Evolutionary conservation across 2,329 filamentous ascomycete species (phyloP).

Genomic region (Exserohilum rostratum): DNA sequence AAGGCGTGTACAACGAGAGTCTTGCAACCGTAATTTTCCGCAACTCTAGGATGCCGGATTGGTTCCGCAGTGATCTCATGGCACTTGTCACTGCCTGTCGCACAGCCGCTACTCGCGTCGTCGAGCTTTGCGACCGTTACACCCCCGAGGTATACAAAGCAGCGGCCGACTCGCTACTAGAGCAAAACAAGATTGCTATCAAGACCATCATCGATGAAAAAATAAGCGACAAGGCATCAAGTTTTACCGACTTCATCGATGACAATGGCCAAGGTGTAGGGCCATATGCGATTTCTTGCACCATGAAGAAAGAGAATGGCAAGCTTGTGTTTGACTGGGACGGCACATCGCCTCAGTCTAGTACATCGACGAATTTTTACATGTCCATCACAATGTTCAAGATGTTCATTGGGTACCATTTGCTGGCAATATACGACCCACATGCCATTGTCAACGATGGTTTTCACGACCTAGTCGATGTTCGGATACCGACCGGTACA

Average conservation of each 20-base stretch:
- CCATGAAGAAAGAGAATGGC: constrained; percentile 53
- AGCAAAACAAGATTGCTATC: constrained; percentile 54
- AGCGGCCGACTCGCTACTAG: constrained; percentile 53
- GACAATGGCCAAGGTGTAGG: constrained; percentile 56
- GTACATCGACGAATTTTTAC: constrained; percentile 57
- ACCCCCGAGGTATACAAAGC: constrained; percentile 55
- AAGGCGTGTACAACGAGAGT: constrained; percentile 53
- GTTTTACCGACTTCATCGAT: constrained; percentile 59
- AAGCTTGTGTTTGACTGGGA: constrained; percentile 57
- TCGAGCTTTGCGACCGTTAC: constrained; percentile 55
- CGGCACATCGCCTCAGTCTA: constrained; percentile 56
- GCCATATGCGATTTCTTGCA: constrained; percentile 56
- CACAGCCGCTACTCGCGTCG: constrained; percentile 53
- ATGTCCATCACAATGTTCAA: constrained; percentile 59
- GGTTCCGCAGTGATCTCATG: constrained; percentile 57
- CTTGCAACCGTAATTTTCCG: constrained; percentile 55
- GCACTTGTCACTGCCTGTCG: constrained; percentile 56
- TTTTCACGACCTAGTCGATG: constrained; percentile 58
- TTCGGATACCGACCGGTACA: constrained; percentile 54
- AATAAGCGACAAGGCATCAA: constrained; percentile 51
- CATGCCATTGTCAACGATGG: constrained; percentile 59
- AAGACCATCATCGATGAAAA: constrained; percentile 55
- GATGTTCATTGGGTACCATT: constrained; percentile 58
- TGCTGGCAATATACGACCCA: constrained; percentile 57
- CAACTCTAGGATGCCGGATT: constrained; percentile 57